These are phyloP conservation scores for Acanthochlamys bracteata DNA, from an alignment of 106 monocot species.

Conservation along the genomic window DNA sequence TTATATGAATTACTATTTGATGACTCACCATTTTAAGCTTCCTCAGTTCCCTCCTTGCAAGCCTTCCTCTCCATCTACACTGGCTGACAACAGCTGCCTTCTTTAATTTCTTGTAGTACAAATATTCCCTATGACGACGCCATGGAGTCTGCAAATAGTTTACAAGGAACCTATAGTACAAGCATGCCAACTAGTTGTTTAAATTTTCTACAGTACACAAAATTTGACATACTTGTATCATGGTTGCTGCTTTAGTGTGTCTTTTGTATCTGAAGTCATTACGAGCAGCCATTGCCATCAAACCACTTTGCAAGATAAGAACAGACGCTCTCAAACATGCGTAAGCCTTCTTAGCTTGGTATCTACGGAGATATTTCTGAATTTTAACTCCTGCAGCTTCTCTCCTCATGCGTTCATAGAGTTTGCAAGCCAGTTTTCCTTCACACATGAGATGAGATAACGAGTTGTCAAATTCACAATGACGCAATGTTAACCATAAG, in stretches of 20 bases:
- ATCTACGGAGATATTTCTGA: slow-evolving; percentile 62
- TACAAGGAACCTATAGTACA: not conserved
- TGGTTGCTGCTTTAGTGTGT: slow-evolving; percentile 53
- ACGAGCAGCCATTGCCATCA: slow-evolving; percentile 74
- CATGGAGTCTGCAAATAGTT: slow-evolving; percentile 48
- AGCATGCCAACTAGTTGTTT: not conserved
- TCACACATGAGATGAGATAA: slow-evolving; percentile 4
- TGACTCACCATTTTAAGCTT: slow-evolving; percentile 92
- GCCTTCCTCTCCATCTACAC: slow-evolving; percentile 86
- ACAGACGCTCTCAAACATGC: slow-evolving; percentile 39
- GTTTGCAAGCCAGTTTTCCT: slow-evolving; percentile 81
- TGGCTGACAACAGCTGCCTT: slow-evolving; percentile 64
- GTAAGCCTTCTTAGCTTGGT: slow-evolving; percentile 57
- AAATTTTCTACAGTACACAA: not conserved
- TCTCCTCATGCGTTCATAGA: slow-evolving; percentile 58
- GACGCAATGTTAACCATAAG: not conserved
- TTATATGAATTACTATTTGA: not conserved
- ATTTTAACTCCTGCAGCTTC: slow-evolving; percentile 82
- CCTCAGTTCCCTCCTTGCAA: slow-evolving; percentile 79
- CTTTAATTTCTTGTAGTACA: slow-evolving; percentile 63
- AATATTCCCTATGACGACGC: slow-evolving; percentile 53
- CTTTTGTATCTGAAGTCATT: slow-evolving; percentile 66
- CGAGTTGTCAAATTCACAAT: not conserved
- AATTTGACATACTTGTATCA: slow-evolving; percentile 50
- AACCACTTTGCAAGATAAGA: slow-evolving; percentile 72